Base-by-base conservation (phyloP, 306 rosid species). In the Dryas octopetala region DNA sequence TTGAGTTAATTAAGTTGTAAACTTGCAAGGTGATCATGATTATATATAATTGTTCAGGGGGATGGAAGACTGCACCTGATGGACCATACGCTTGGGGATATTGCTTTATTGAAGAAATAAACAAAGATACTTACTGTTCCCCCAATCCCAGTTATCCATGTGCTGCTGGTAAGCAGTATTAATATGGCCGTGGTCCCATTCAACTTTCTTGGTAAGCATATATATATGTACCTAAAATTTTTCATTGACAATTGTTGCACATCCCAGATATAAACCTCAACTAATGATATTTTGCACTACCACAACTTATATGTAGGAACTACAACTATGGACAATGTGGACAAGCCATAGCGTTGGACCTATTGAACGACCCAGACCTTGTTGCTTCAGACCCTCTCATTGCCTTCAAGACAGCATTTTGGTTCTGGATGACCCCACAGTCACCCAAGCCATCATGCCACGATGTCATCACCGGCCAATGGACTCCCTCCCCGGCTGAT, bases 381-480 rank as follows among this genome's bases (percentile, higher is more conserved):
- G 93, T 91, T 0, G 82, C 90, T 6, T 75, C 88, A 4, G 66
- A 87, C 50, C 28, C 93, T 5, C 53, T 53, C 0, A 68, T 84
- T 6, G 76, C 96, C 9, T 91, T 91, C 83, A 91, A 80, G 73
- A 78, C 93, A 9, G 93, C 93, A 11, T 5, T 91, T 7, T 91
- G 93, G 96, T 91, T 91, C 53, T 91, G 97, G 97, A 89, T 91
- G 93, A 91, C 91, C 8, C 58, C 88, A 32, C 93, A 89, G 32
- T 80, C 55, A 49, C 86, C 82, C 76, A 91, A 91, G 80, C 97
- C 97, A 3, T 91, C 93, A 1, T 62, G 90, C 79, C 96, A 91
- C 19, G 76, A 89, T 72, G 93, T 89, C 17, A 87, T 91, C 58
- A 77, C 46, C 0, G 83, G 86, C 1, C 70, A 0, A 40, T 91